These are phyloP conservation scores for Neurospora pannonica DNA, from an alignment of 495 filamentous ascomycete genomes.

Conservation along the genomic window DNA sequence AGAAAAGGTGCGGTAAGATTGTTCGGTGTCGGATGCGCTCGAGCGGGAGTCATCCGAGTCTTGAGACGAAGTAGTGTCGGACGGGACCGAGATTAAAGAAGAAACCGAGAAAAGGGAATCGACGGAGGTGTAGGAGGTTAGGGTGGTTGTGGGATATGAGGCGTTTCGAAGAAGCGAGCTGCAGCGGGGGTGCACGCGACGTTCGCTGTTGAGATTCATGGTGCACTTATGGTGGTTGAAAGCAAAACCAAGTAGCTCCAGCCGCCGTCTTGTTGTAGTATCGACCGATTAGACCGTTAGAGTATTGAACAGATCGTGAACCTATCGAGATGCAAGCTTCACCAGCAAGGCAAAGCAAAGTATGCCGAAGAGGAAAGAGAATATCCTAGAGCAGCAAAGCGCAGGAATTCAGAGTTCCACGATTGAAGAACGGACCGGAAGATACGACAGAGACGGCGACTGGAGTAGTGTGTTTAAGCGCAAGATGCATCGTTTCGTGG, in stretches of 20 bases:
- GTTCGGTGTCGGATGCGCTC: conserved; percentile 31
- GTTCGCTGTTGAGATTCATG: conserved; percentile 40
- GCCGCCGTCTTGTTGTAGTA: conserved; percentile 44
- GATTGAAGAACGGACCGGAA: conserved; percentile 39
- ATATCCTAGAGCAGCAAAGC: conserved; percentile 33
- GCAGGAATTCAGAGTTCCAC: conserved; percentile 37
- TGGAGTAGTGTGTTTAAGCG: conserved; percentile 36
- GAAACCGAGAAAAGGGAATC: conserved; percentile 13
- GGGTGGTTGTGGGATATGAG: conserved; percentile 50
- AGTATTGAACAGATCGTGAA: conserved; percentile 29
- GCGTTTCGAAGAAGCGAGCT: conserved; percentile 31
- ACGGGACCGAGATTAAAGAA: conserved; percentile 72
- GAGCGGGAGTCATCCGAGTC: conserved; percentile 36
- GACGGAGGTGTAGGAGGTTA: conserved; percentile 59
- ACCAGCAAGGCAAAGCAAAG: conserved; percentile 23
- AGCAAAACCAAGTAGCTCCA: conserved; percentile 35
- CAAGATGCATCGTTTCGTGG: conserved; percentile 43
- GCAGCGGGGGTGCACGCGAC: not conserved
- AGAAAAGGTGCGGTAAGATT: conserved; percentile 12
- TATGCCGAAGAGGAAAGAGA: conserved; percentile 32
- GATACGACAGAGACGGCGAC: conserved; percentile 49
- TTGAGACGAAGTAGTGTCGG: conserved; percentile 50
- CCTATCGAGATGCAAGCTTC: conserved; percentile 32
- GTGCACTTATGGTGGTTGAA: conserved; percentile 30
- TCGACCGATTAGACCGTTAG: conserved; percentile 40